phyloP scores from a whole-genome alignment of 1,284 basidiomycete species.

The Cryptococcus neoformans region DNA sequence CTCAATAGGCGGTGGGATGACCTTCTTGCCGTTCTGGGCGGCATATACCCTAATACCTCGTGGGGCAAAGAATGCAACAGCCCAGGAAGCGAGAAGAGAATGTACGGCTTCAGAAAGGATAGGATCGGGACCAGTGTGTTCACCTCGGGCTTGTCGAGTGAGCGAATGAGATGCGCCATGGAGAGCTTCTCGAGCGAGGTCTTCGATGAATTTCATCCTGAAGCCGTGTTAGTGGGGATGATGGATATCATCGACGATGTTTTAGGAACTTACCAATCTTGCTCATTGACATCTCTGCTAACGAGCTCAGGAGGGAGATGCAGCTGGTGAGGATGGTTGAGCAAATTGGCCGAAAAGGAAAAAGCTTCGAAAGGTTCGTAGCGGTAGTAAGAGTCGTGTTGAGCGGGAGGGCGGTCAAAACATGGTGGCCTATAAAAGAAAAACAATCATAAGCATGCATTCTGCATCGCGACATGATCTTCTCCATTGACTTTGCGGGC shows the following conservation, averaged over 20 bases:
- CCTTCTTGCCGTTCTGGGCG: slow-evolving; percentile 22
- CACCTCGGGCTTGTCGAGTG: not conserved
- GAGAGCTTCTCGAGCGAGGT: slow-evolving; percentile 31
- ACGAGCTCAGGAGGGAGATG: slow-evolving; percentile 33
- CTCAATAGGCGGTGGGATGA: slow-evolving; percentile 31
- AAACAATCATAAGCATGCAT: too few species aligned
- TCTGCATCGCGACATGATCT: too few species aligned
- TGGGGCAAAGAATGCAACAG: slow-evolving; percentile 35
- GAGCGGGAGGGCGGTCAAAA: slow-evolving; percentile 36
- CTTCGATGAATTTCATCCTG: slow-evolving; percentile 35
- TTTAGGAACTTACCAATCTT: slow-evolving; percentile 32
- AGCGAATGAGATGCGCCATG: slow-evolving; percentile 14
- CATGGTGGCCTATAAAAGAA: slow-evolving; percentile 24
- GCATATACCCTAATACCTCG: slow-evolving; percentile 36
- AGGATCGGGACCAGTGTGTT: slow-evolving; percentile 22
- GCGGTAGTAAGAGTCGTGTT: slow-evolving; percentile 28
- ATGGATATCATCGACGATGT: not conserved
- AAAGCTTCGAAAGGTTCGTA: slow-evolving; percentile 39
- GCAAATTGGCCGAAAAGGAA: slow-evolving; percentile 20
- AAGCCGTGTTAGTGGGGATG: not conserved
- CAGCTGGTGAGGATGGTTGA: slow-evolving; percentile 34
- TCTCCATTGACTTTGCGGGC: not conserved
- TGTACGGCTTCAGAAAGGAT: slow-evolving; percentile 30
- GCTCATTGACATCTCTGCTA: slow-evolving; percentile 31
- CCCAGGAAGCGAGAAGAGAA: slow-evolving; percentile 29